Conservation (phyloP, 1,139 yeast genomes). For the Yamadazyma siamensis region DNA sequence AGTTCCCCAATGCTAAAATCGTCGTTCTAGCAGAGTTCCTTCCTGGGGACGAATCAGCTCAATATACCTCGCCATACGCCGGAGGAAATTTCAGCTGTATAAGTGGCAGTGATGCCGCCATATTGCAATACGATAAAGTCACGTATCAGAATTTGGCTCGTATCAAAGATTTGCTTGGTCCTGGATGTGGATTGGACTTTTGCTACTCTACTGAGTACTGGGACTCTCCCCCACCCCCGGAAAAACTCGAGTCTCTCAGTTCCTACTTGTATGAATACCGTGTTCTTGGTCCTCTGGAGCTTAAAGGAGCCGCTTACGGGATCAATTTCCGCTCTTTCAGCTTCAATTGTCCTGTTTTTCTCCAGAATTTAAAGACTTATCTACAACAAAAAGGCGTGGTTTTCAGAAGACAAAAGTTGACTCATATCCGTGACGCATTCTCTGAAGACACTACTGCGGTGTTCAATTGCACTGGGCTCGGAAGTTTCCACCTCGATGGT, state of each 20-base stretch:
- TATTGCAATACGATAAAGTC: conserved; percentile 50
- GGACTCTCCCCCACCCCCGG: conserved; percentile 29
- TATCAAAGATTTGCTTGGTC: conserved; percentile 47
- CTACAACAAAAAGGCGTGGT: conserved; percentile 11
- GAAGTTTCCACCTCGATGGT: conserved; percentile 56
- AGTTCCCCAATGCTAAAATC: conserved; percentile 43
- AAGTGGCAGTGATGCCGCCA: conserved; percentile 52
- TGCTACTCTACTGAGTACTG: conserved; percentile 53
- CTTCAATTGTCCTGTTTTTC: conserved; percentile 51
- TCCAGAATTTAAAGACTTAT: conserved; percentile 9
- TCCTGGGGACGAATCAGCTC: conserved; percentile 72
- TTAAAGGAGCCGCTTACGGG: conserved; percentile 47
- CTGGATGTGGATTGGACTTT: conserved; percentile 51
- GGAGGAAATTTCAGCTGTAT: conserved; percentile 73
- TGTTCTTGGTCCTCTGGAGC: conserved; percentile 2
- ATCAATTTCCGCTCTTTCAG: conserved; percentile 57
- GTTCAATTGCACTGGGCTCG: conserved; percentile 73
- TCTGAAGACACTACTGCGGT: conserved; percentile 41
- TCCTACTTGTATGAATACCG: conserved; percentile 12
- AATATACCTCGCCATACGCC: conserved; percentile 78
- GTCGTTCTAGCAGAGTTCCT: conserved; percentile 58
- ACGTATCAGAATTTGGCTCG: conserved; percentile 49
- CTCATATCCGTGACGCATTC: conserved; percentile 56
- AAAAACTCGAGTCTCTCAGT: conserved; percentile 8
- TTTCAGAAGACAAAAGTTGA: conserved; percentile 19